Conservation (phyloP, 495 filamentous ascomycete species). For the Neurospora tetrasperma region DNA sequence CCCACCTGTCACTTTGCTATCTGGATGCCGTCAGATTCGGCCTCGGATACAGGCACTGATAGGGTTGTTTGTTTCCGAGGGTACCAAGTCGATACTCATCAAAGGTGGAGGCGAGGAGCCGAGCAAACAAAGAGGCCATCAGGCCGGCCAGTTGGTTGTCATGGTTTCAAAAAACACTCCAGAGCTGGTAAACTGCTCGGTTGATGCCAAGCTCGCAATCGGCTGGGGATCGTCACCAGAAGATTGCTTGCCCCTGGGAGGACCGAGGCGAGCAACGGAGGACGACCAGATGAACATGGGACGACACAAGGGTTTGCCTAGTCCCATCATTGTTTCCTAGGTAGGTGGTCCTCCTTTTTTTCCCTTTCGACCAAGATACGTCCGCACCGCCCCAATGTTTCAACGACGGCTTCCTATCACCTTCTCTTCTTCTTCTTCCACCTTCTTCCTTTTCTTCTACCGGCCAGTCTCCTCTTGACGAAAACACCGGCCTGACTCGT, state of each 20-base stretch:
- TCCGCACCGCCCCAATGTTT: slow-evolving; percentile 7
- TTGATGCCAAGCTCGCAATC: neutral
- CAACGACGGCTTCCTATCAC: neutral
- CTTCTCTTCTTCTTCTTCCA: neutral
- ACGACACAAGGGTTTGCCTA: neutral
- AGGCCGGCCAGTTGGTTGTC: neutral
- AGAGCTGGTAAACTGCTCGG: neutral
- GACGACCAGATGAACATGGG: neutral
- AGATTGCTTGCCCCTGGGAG: neutral
- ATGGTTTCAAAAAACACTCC: neutral
- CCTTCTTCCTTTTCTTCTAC: neutral
- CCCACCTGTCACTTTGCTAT: neutral
- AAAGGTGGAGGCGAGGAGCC: neutral
- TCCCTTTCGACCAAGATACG: neutral
- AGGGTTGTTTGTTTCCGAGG: neutral
- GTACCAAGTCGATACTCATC: neutral
- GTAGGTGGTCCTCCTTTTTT: slow-evolving; percentile 6
- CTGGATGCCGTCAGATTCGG: neutral
- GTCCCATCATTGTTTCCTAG: neutral
- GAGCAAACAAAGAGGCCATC: neutral
- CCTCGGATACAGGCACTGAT: neutral
- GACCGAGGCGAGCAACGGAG: neutral
- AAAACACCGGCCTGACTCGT: neutral
- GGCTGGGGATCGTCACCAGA: neutral
- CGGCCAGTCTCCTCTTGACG: neutral